Evolutionary conservation across 306 rosid species (phyloP), one percentile per base, ranked within the genome.

Genomic region (Vicia faba): DNA sequence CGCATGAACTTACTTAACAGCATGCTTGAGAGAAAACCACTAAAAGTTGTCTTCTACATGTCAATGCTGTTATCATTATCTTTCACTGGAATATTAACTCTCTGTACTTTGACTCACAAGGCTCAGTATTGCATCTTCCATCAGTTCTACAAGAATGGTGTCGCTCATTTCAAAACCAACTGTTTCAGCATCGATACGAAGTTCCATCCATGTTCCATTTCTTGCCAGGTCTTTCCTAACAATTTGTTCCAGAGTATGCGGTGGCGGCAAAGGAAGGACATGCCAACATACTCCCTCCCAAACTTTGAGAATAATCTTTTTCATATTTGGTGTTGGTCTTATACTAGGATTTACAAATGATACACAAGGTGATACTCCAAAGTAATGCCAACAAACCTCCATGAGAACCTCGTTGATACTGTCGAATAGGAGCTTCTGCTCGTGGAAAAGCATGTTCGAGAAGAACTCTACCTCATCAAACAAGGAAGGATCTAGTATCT

Each of bases 221-320:
- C 81, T 84, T 64, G 71, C 76, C 93, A 93, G 68, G 85, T 93
- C 98, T 81, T 93, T 93, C 66, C 75, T 63, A 53, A 93, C 87
- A 66, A 89, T 86, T 70, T 93, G 98, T 58, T 93, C 98, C 68
- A 93, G 77, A 31, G 91, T 83, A 45, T 11, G 88, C 4, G 93
- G 98, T 23, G 74, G 82, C 16, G 96, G 93, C 53, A 85, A 64
- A 5, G 90, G 88, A 81, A 66, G 80, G 77, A 88, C 79, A 75
- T 87, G 88, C 96, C 96, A 86, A 75, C 85, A 60, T 63, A 89
- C 93, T 71, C 84, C 89, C 70, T 77, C 81, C 75, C 88, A 87
- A 23, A 87, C 84, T 84, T 81, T 87, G 46, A 61, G 70, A 57
- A 70, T 66, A 46, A 78, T 72, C 64, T 43, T 79, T 68, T 83